A percentile compares a stretch with the other conserved stretches of the same genome.
These are phyloP conservation scores for Zygosaccharomyces lentus DNA, from an alignment of 805 yeast genomes.

Conservation along the genomic window DNA sequence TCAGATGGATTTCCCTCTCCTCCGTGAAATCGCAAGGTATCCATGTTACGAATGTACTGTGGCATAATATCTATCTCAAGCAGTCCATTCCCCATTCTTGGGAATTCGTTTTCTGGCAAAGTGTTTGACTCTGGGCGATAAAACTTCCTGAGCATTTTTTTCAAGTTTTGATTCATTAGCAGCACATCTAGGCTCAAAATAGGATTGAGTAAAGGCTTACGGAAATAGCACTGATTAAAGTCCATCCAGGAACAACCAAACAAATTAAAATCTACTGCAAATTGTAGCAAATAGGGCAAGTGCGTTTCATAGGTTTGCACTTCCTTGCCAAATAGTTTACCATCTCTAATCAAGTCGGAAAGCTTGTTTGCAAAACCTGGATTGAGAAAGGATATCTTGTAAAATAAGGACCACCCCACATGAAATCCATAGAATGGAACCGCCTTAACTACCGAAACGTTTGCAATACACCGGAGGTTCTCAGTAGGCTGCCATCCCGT, in stretches of 20 bases:
- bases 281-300: conserved; percentile 71
- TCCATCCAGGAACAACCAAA: conserved; percentile 80
- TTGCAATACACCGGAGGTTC: conserved; percentile 46
- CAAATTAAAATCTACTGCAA: conserved; percentile 75
- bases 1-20: conserved; percentile 51
- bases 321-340: conserved; percentile 37
- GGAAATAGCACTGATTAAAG: conserved; percentile 44
- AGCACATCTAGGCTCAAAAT: conserved; percentile 29
- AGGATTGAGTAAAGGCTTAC: conserved; percentile 50
- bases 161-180: conserved; percentile 33
- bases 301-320: conserved; percentile 72
- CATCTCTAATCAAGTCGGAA: conserved; percentile 45
- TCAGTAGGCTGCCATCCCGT: conserved; percentile 3
- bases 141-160: conserved; percentile 32
- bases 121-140: conserved; percentile 18
- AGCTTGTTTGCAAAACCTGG: conserved; percentile 57
- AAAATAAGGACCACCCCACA: conserved; percentile 56
- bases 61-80: conserved; percentile 71
- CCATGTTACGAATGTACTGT: conserved; percentile 55
- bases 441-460: conserved; percentile 63
- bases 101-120: conserved; percentile 22
- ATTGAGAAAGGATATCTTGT: conserved; percentile 63
- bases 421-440: conserved; percentile 82
- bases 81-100: conserved; percentile 57
- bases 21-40: conserved; percentile 40